Evolutionary conservation across 2,329 filamentous ascomycete genomes (phyloP).

Genomic region (Aspergillus caelatus): DNA sequence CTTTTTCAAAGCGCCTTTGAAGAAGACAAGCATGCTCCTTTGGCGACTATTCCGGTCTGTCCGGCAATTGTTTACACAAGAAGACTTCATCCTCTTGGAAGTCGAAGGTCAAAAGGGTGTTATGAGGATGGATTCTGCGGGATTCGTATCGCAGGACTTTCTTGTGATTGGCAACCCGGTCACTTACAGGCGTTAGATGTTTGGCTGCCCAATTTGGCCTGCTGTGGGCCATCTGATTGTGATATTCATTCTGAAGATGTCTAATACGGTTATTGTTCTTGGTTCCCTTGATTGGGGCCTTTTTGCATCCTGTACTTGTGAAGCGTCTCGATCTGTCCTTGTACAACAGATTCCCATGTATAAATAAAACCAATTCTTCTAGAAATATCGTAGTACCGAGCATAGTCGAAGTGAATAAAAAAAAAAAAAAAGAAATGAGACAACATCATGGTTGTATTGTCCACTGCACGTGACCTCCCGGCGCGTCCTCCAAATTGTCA

Average conservation of each 20-base stretch:
- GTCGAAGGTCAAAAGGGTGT: slow-evolving; percentile 38
- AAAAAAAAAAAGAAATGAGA: neutral
- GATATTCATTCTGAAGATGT: slow-evolving; percentile 15
- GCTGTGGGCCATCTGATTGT: neutral
- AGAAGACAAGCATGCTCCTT: slow-evolving; percentile 31
- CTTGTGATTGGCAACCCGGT: slow-evolving; percentile 36
- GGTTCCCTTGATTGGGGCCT: neutral
- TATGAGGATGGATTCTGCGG: slow-evolving; percentile 43
- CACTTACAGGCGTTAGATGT: slow-evolving; percentile 14
- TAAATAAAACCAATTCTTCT: slow-evolving; percentile 7
- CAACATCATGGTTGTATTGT: neutral
- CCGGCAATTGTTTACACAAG: slow-evolving; percentile 43
- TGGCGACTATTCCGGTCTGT: slow-evolving; percentile 39
- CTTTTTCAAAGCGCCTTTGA: slow-evolving; percentile 39
- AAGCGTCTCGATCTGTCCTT: slow-evolving; percentile 2
- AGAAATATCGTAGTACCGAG: neutral
- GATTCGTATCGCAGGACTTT: slow-evolving; percentile 39
- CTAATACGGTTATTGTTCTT: slow-evolving; percentile 14
- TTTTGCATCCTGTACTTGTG: neutral
- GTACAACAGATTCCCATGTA: slow-evolving; percentile 12
- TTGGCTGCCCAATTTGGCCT: neutral
- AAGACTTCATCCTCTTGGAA: slow-evolving; percentile 44
- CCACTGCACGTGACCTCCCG: slow-evolving; percentile 27
- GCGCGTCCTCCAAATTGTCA: slow-evolving; percentile 28
- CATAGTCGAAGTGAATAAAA: neutral